phyloP scores from a whole-genome alignment of 2,329 filamentous ascomycete genomes.

The Tolypocladium paradoxum region DNA sequence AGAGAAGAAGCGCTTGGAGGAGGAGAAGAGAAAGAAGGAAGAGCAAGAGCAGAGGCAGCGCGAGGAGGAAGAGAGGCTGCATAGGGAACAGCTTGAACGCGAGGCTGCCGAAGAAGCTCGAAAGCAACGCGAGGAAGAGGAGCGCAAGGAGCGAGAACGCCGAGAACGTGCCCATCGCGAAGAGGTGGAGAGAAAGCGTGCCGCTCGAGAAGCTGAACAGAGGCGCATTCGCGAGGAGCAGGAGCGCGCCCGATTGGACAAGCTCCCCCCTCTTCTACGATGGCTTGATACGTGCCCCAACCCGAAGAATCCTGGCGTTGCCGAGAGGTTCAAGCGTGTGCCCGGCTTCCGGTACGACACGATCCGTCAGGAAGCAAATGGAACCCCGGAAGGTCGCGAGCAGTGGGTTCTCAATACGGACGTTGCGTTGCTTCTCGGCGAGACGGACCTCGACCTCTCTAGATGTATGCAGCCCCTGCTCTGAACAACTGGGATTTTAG shows the following conservation, averaged over 20 bases:
- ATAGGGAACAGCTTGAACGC: slow-evolving; percentile 32
- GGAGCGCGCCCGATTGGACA: slow-evolving; percentile 42
- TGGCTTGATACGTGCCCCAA: slow-evolving; percentile 47
- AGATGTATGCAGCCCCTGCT: slow-evolving; percentile 36
- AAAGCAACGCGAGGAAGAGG: slow-evolving; percentile 40
- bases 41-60: slow-evolving; percentile 24
- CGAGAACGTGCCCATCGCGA: slow-evolving; percentile 31
- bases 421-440: slow-evolving; percentile 51
- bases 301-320: slow-evolving; percentile 38
- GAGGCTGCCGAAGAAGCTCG: slow-evolving; percentile 39
- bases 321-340: slow-evolving; percentile 44
- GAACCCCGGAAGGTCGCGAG: slow-evolving; percentile 46
- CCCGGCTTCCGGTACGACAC: slow-evolving; percentile 55
- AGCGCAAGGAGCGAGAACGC: slow-evolving; percentile 39
- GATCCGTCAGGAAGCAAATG: slow-evolving; percentile 41
- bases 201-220: slow-evolving; percentile 40
- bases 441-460: slow-evolving; percentile 50
- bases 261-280: slow-evolving; percentile 47
- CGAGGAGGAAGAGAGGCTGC: slow-evolving; percentile 28
- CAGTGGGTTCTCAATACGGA: slow-evolving; percentile 58
- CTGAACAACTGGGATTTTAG: neutral
- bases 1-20: slow-evolving; percentile 22
- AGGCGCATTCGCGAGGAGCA: slow-evolving; percentile 41
- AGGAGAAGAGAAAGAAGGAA: slow-evolving; percentile 22
- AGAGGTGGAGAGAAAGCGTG: slow-evolving; percentile 36